A percentile compares a stretch with the other conserved stretches of the same genome.
These are phyloP conservation scores for Fusarium buxicola DNA, from an alignment of 2,329 filamentous ascomycete species.

Conservation along the genomic window DNA sequence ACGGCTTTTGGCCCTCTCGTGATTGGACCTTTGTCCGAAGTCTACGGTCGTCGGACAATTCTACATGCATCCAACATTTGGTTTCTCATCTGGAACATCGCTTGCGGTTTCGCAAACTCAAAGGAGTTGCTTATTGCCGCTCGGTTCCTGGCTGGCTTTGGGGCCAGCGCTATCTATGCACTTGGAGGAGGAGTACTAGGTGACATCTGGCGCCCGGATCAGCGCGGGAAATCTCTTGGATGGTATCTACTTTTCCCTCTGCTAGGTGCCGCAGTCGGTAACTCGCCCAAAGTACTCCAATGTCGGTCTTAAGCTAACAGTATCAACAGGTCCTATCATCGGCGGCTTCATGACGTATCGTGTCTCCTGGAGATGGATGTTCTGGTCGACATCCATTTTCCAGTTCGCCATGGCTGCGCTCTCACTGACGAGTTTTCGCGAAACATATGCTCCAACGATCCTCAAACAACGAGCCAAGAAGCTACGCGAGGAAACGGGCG, in stretches of 20 bases:
- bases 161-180: constrained; percentile 58
- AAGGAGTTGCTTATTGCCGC: constrained; percentile 57
- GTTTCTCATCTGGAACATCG: constrained; percentile 63
- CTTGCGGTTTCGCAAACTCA: constrained; percentile 55
- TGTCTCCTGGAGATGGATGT: constrained; percentile 59
- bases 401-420: constrained; percentile 52
- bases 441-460: constrained; percentile 54
- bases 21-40: constrained; percentile 59
- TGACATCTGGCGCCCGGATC: constrained; percentile 59
- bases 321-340: constrained; percentile 48
- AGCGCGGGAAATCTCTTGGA: constrained; percentile 56
- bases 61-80: constrained; percentile 59
- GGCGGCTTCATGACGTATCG: constrained; percentile 54
- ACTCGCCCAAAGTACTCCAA: not conserved
- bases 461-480: constrained; percentile 49
- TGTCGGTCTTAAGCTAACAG: not conserved
- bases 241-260: constrained; percentile 55
- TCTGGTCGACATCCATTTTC: constrained; percentile 58
- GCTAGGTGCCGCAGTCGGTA: constrained; percentile 53
- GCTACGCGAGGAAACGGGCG: constrained; percentile 49
- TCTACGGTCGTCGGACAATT: constrained; percentile 58
- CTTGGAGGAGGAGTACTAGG: constrained; percentile 60
- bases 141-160: constrained; percentile 61
- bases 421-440: constrained; percentile 50
- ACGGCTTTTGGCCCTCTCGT: constrained; percentile 58